Evolutionary conservation across 2,329 filamentous ascomycete species (phyloP).

Genomic region (Aspergillus awamori): DNA sequence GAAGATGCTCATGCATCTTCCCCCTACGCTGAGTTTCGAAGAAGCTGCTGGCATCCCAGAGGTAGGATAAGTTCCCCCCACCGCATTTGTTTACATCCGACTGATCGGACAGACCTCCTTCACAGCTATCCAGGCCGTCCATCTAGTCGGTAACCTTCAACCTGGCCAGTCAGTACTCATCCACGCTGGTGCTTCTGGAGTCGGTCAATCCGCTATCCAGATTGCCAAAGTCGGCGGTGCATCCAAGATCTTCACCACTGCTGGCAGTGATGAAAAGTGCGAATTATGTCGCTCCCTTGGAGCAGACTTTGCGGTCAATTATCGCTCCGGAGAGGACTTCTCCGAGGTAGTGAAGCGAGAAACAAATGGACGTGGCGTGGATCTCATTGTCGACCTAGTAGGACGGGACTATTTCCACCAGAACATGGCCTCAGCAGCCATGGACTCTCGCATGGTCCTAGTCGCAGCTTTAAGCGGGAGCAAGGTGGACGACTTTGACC

Average conservation of each 20-base stretch:
- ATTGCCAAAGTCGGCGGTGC: background rate
- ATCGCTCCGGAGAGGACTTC: background rate
- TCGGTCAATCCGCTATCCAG: background rate
- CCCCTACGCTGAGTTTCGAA: constrained; percentile 48
- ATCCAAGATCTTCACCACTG: background rate
- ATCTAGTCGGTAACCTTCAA: background rate
- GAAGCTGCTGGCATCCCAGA: constrained; percentile 39
- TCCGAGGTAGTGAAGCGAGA: background rate
- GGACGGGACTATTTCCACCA: background rate
- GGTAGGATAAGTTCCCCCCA: background rate
- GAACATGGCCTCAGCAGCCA: background rate
- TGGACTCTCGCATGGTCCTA: background rate
- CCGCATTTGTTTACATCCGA: background rate
- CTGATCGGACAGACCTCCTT: background rate
- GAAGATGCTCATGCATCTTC: constrained; percentile 82
- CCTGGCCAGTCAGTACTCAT: background rate
- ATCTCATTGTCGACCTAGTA: background rate
- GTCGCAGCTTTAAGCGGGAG: background rate
- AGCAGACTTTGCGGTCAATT: background rate
- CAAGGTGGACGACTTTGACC: background rate
- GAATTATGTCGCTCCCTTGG: background rate
- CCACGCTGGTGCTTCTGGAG: background rate
- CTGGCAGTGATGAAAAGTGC: background rate
- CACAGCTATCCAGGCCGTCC: background rate
- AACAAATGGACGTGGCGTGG: background rate